Evolutionary conservation across 352 stramenopile genomes (phyloP).

Genomic region (Globisporangium carolinianum): DNA sequence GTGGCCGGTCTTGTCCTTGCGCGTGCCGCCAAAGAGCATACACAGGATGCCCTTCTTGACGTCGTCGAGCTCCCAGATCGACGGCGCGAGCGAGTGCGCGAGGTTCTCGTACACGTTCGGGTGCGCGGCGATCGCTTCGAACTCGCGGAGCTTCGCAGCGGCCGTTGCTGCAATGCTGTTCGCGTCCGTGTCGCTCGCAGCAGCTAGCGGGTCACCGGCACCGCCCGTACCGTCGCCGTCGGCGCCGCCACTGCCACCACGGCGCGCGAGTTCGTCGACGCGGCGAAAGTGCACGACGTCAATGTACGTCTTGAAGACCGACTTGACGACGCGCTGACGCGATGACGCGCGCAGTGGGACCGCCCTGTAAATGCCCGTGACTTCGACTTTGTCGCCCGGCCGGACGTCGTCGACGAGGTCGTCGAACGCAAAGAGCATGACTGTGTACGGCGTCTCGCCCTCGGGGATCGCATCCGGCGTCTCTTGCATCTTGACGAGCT

Average conservation of each 20-base stretch:
- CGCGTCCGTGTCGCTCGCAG: constrained; percentile 9
- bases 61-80: constrained; percentile 95
- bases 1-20: constrained; percentile 52
- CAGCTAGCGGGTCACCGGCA: constrained; percentile 11
- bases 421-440: constrained; percentile 98
- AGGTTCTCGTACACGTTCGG: constrained; percentile 81
- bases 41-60: constrained; percentile 98
- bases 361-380: constrained; percentile 97
- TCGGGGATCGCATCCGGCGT: constrained; percentile 97
- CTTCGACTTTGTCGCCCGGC: constrained; percentile 94
- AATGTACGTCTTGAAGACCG: constrained; percentile 98
- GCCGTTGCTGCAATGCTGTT: constrained; percentile 48
- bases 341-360: constrained; percentile 93
- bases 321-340: constrained; percentile 92
- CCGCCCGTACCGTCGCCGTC: constrained; percentile 10
- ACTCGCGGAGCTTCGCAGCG: constrained; percentile 55
- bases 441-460: constrained; percentile 96
- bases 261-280: constrained; percentile 74
- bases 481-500: constrained; percentile 98
- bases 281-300: constrained; percentile 97
- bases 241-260: constrained; percentile 13
- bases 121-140: constrained; percentile 67
- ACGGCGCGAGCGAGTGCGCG: constrained; percentile 72
- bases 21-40: constrained; percentile 98
- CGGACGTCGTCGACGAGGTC: constrained; percentile 96